Conservation (phyloP, 2,329 filamentous ascomycete genomes). For the Cladosporium sp. region DNA sequence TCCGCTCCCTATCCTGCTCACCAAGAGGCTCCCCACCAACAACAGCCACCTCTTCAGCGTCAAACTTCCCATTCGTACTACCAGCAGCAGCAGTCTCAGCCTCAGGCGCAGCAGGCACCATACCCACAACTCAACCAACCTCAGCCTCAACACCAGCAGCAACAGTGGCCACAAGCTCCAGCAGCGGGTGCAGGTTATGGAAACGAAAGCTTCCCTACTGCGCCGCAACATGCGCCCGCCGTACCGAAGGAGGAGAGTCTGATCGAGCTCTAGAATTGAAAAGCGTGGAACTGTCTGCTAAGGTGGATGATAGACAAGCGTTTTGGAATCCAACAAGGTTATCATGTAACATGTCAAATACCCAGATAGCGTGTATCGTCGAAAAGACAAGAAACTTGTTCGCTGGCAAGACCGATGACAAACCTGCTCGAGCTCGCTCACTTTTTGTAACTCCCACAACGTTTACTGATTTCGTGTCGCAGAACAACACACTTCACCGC, state of each 20-base stretch:
- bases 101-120: neutral
- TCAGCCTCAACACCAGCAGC: constrained; percentile 12
- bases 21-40: constrained; percentile 19
- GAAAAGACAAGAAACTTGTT: too few species aligned
- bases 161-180: constrained; percentile 32
- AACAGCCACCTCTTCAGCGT: constrained; percentile 18
- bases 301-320: neutral
- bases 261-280: constrained; percentile 26
- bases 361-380: too few species aligned
- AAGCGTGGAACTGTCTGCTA: constrained; percentile 7
- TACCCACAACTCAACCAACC: constrained; percentile 9
- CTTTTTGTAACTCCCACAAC: too few species aligned
- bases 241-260: constrained; percentile 33
- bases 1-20: constrained; percentile 19
- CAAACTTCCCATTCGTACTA: constrained; percentile 22
- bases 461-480: too few species aligned
- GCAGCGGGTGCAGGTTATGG: constrained; percentile 29
- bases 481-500: too few species aligned
- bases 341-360: too few species aligned
- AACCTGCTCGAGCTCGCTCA: too few species aligned
- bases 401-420: too few species aligned
- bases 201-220: constrained; percentile 31
- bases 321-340: too few species aligned
- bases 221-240: constrained; percentile 30
- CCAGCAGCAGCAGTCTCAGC: constrained; percentile 14